Conservation (phyloP, 805 yeast genomes). For the Groenewaldozyma tartarivorans region DNA sequence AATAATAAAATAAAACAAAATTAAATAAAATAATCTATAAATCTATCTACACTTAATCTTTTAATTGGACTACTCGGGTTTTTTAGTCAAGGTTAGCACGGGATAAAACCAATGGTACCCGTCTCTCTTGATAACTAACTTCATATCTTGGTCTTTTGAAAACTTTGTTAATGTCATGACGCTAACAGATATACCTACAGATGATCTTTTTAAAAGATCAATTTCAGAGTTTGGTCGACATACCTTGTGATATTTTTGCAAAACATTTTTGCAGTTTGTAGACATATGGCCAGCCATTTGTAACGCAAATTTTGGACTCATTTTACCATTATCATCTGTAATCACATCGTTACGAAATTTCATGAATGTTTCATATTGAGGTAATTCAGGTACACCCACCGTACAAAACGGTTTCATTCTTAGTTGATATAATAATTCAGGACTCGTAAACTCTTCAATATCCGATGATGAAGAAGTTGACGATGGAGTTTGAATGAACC, state of each 20-base stretch:
- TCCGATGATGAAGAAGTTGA: not conserved
- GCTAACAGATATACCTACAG: conserved; percentile 10
- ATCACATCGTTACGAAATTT: not conserved
- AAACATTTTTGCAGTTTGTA: conserved; percentile 12
- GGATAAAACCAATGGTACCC: conserved; percentile 43
- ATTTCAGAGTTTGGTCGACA: conserved; percentile 16
- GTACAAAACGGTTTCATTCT: conserved; percentile 74
- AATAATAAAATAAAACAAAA: no score
- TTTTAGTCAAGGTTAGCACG: conserved; percentile 17
- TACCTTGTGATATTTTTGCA: conserved; percentile 12
- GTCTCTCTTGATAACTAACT: conserved; percentile 21
- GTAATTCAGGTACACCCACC: conserved; percentile 67
- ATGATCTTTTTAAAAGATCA: conserved; percentile 14
- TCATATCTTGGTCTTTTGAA: not conserved
- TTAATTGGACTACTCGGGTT: not conserved
- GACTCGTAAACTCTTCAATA: conserved; percentile 11
- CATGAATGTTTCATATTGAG: conserved; percentile 35
- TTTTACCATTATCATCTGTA: not conserved
- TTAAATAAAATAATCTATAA: not conserved
- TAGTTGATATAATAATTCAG: conserved; percentile 37
- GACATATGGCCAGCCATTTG: conserved; percentile 19
- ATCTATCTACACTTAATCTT: not conserved
- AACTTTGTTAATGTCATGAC: conserved; percentile 2
- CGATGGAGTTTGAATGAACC: conserved; percentile 10
- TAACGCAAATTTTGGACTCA: conserved; percentile 8